Conservation (phyloP, 441 rosid genomes). For the Biscutella laevigata region DNA sequence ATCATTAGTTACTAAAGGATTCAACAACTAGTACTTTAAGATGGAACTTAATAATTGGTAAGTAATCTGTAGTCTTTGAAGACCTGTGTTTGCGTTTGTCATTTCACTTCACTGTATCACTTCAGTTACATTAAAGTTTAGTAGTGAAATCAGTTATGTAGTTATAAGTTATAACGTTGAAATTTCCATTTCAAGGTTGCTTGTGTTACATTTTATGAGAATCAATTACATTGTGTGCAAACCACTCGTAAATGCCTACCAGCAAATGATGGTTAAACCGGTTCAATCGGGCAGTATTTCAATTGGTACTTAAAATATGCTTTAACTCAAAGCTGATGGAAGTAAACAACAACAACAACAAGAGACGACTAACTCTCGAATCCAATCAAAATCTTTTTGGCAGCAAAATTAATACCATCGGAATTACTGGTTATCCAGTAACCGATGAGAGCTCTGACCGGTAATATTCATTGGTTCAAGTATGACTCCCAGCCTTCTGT, state of each 20-base stretch:
- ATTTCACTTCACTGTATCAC: too few relatives aligned
- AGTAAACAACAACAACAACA: not conserved
- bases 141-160: too few relatives aligned
- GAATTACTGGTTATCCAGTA: too few relatives aligned
- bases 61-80: not conserved
- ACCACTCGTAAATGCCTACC: too few relatives aligned
- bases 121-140: too few relatives aligned
- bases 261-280: too few relatives aligned
- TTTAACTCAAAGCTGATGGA: not conserved
- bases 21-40: not conserved
- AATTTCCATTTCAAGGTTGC: too few relatives aligned
- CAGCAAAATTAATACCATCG: too few relatives aligned
- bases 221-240: too few relatives aligned
- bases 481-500: conserved; percentile 71
- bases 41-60: too few relatives aligned
- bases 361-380: conserved; percentile 1
- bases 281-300: not conserved
- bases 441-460: not conserved
- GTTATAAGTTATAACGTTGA: too few relatives aligned
- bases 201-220: too few relatives aligned
- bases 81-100: not conserved
- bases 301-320: not conserved
- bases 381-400: not conserved
- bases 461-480: conserved; percentile 36
- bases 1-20: conserved; percentile 1